A percentile compares a stretch with the other conserved stretches of the same genome.
phyloP scores from a whole-genome alignment of 441 rosid genomes.

The Viola pubescens region DNA sequence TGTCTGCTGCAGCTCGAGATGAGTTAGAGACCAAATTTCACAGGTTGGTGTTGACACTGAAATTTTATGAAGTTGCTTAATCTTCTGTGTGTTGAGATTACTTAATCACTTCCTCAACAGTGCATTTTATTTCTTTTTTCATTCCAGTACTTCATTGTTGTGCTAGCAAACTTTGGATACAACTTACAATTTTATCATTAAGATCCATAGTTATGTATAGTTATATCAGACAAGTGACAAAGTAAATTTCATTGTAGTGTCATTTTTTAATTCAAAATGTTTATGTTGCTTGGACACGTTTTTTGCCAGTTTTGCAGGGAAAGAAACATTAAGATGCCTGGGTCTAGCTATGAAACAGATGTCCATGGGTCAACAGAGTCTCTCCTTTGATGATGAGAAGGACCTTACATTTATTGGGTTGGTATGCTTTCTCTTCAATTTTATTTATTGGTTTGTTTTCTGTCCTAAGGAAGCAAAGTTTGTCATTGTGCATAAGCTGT shows the following conservation, averaged over 20 bases:
- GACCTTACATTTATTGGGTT: conserved; percentile 98
- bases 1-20: conserved; percentile 57
- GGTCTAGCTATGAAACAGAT: conserved; percentile 84
- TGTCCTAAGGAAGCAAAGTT: neutral
- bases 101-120: too few species aligned
- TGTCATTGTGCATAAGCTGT: too few species aligned
- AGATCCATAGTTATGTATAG: too few species aligned
- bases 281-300: conserved; percentile 19
- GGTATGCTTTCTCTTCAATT: conserved; percentile 75
- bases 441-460: conserved; percentile 6
- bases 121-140: neutral
- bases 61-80: neutral
- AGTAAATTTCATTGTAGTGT: too few species aligned
- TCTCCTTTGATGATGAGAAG: conserved; percentile 78
- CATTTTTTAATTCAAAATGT: too few species aligned
- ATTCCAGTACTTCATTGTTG: neutral
- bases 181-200: too few species aligned
- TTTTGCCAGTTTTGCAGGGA: conserved; percentile 78
- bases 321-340: conserved; percentile 89
- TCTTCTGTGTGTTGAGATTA: neutral
- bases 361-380: conserved; percentile 65
- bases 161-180: neutral
- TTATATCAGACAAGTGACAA: too few species aligned
- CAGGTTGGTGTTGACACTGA: conserved; percentile 45
- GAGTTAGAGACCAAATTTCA: conserved; percentile 77